Evolutionary conservation across 1,139 yeast genomes (phyloP).

Genomic region (Scheffersomyces parashehatae): DNA sequence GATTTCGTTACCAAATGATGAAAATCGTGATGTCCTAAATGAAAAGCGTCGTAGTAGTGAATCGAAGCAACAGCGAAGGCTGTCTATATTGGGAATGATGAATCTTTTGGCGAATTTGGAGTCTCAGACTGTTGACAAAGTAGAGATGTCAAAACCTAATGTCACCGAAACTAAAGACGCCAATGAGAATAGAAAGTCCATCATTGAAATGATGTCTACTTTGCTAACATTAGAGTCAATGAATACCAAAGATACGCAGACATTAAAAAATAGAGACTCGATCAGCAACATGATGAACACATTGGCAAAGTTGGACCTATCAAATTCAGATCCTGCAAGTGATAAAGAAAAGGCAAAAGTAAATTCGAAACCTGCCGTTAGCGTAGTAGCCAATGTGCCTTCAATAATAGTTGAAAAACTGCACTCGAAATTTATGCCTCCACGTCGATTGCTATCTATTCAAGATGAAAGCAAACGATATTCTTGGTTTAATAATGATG

Average conservation of each 20-base stretch:
- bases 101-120: conserved; percentile 16
- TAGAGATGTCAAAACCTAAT: conserved; percentile 4
- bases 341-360: too few species aligned
- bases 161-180: conserved; percentile 7
- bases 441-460: neutral
- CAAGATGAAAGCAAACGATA: conserved; percentile 19
- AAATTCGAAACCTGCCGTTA: neutral
- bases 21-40: conserved; percentile 1
- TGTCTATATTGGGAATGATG: conserved; percentile 20
- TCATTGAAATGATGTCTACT: conserved; percentile 26
- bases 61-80: conserved; percentile 4
- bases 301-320: conserved; percentile 13
- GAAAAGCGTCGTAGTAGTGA: neutral
- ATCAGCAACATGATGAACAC: conserved; percentile 17
- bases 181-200: conserved; percentile 20
- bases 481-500: conserved; percentile 42
- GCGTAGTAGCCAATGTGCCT: neutral
- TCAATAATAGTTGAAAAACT: neutral
- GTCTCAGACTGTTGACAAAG: conserved; percentile 11
- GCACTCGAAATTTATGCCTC: neutral
- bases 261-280: conserved; percentile 10
- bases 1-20: neutral
- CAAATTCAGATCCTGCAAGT: conserved; percentile 3
- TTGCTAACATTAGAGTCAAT: conserved; percentile 10
- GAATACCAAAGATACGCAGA: conserved; percentile 2